Base-by-base conservation (phyloP, 2,329 filamentous ascomycete genomes). In the Monilinia aucupariae region DNA sequence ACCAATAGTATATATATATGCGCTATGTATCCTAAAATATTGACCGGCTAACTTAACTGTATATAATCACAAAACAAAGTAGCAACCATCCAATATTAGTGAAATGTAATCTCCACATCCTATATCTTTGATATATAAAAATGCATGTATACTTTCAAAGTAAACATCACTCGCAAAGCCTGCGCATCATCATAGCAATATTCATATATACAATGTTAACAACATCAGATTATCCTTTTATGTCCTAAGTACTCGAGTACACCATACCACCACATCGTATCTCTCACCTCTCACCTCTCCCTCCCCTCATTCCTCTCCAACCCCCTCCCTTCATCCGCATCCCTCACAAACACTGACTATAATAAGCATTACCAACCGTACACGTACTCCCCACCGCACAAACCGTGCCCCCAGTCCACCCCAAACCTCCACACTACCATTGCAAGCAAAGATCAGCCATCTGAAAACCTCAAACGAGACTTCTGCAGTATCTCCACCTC, bases 391-490 rank as follows among this genome's bases (percentile, higher is more conserved):
- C 61, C 25, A 30, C 50, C 9, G n/a, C 66, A 48, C 69, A 72
- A 12, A 15, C 34, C 2, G 64, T 69, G 12, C 41, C 27, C 10
- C 70, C 70, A 12, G 65, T 62, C 53, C 64, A 70, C 1, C 62
- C 60, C 34, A 60, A 48, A 25, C 70, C 70, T 47, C 70, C 70
- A 60, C 70, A 72, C 58, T 58, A 37, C 17, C 15, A 5, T 34
- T 9, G 2, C n/a, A 7, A 15, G 2, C n/a, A 7, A 47, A n/a
- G 8, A n/a, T 43, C 20, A 43, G 41, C 41, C 17, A 43, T 12
- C 37, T n/a, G 20, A 9, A 3, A 43, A 8, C 6, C 41, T 20
- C 7, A n/a, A 48, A 13, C 1, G 13, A 30, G 2, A 17, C 22
- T 27, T 12, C 47, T 25, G 10, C n/a, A 48, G 1, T 10, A 13